Base-by-base conservation (phyloP, 2,329 filamentous ascomycete genomes). In the Pezicula carpinea region DNA sequence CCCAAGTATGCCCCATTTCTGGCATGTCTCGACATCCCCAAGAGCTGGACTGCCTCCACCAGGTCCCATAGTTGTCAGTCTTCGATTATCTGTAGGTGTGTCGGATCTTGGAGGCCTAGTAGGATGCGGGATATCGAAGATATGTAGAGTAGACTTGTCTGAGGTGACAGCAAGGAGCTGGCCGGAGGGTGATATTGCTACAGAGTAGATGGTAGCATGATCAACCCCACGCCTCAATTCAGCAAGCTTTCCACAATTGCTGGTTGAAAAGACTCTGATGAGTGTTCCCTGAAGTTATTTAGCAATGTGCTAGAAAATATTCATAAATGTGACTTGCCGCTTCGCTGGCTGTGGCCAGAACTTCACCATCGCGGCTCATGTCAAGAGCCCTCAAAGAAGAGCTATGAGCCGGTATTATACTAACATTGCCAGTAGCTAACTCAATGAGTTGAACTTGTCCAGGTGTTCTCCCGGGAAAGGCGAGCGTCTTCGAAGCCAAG, bases 111-210 rank as follows among this genome's bases (percentile, higher is more conserved):
- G 46, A 50, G 48, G 64, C 52, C 69, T 70, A 43, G 71, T 72
- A 7, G 73, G 70, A 49, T 79, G 76, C 4, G 85, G 85, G 1
- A 96, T 76, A 61, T 97, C 90, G 63, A 96, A 99, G 32, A 99
- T 79, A 67, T 99, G 93, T 10, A 99, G 75, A 0, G 91, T 99
- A 5, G 89, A 91, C 69, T 97, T 99, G 73, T 99, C 93, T 1
- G 91, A 96, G 1, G 92, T 97, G 52, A 90, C 92, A 21, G 93
- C 93, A 10, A 97, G 76, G 62, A 90, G 78, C 36, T 77, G 80
- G 43, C 86, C 87, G 1, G 83, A 83, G 0, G 91, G 91, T 17
- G 88, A 95, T 65, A 99, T 93, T 10, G 86, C 85, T 10, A 99
- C 74, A 2, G 88, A 92, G 68, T 88, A 96, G 55, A 97, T 87